Base-by-base conservation (phyloP, 129 eudicot genomes). In the Ambrosia trifida region DNA sequence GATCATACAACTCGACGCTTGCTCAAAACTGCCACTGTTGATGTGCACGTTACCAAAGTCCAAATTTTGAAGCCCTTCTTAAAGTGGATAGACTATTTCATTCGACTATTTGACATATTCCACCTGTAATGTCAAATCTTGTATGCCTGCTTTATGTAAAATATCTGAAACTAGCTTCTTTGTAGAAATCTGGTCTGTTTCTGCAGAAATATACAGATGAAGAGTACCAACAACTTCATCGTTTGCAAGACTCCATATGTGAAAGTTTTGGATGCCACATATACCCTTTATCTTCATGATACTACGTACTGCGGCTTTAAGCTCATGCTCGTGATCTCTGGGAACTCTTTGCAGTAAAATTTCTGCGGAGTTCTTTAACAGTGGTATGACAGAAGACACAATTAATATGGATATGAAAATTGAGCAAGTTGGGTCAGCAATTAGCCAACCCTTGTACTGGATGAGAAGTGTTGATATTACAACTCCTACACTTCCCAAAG, bases 401-500 rank as follows among this genome's bases (percentile, higher is more conserved):
- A 94, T 87, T 52, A 94, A 50, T 19, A 85, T 72, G 1, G 99
- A 94, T 38, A 94, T 87, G 47, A 94, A 94, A 40, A 94, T 90
- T 4, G 99, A 94, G 85, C 96, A 90, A 56, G 92, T 88, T 5
- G 99, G 97, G 70, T 94, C 99, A 2, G 99, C 95, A 70, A 88
- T 85, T 38, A 94, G 89, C 99, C 99, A 94, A 44, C 99, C 99
- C 79, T 90, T 94, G 86, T 85, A 94, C 64, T 88, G 79, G 66
- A 94, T 94, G 17, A 94, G 81, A 62, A 94, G 89, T 18, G 96
- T 94, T 30, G 90, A 84, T 41, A 90, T 76, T 11, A 90, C 96
- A 30, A 94, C 99, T 36, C 99, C 99, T 45, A 94, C 99, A 69
- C 99, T 94, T 65, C 99, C 99, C 79, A 94, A 43, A 49, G 99